These are phyloP conservation scores for Cenchrus americanus DNA, from an alignment of 176 grass and related monocot species.

Conservation along the genomic window DNA sequence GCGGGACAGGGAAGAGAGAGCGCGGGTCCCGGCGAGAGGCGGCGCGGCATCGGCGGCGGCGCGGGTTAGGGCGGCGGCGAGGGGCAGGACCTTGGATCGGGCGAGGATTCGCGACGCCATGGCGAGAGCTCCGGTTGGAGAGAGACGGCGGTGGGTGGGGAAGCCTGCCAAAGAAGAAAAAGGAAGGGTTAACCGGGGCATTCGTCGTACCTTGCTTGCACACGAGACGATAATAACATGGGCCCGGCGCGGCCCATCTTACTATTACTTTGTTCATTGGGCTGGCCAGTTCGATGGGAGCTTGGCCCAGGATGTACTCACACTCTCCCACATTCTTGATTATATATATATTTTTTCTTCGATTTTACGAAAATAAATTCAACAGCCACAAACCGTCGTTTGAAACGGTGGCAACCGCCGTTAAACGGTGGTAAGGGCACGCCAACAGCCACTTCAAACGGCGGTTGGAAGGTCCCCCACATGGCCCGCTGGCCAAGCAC, in stretches of 20 bases:
- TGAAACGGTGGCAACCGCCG: no score
- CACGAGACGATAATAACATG: neutral
- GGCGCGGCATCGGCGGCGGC: neutral
- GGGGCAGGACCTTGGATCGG: constrained; percentile 44
- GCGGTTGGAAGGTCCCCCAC: no score
- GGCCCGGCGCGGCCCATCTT: neutral
- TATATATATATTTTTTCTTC: no score
- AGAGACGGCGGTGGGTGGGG: neutral
- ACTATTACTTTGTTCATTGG: neutral
- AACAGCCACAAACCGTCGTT: no score
- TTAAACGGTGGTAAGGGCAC: no score
- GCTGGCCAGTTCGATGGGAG: neutral
- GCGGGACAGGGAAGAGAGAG: constrained; percentile 40
- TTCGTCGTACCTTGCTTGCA: no score
- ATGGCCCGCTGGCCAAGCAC: no score
- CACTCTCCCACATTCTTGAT: no score
- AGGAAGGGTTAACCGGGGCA: neutral
- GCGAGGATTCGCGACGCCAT: constrained; percentile 54
- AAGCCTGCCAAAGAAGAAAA: neutral
- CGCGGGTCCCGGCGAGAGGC: constrained; percentile 27
- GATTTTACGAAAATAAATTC: no score
- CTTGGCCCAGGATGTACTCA: neutral
- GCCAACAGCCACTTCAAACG: no score
- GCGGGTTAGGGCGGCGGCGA: constrained; percentile 36
- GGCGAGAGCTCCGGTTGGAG: constrained; percentile 1